Evolutionary conservation across 2,329 filamentous ascomycete genomes (phyloP).

Genomic region (Verticillium dahliae): DNA sequence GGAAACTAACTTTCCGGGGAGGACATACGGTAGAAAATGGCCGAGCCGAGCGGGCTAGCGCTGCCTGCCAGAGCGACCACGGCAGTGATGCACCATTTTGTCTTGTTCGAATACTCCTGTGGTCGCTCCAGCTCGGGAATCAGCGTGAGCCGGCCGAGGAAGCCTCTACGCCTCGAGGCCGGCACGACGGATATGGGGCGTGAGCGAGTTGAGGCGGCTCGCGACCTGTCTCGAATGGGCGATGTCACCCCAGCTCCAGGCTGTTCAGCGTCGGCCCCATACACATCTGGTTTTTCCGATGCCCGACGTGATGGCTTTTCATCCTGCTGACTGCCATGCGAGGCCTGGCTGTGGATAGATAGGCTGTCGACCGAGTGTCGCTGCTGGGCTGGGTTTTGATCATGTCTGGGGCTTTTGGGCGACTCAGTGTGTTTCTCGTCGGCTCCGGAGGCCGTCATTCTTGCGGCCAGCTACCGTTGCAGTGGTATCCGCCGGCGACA

Average conservation of each 20-base stretch:
- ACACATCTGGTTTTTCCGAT: slow-evolving; percentile 1
- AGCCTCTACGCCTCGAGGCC: slow-evolving; percentile 53
- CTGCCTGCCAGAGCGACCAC: slow-evolving; percentile 72
- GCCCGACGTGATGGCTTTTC: not conserved
- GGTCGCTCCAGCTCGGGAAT: slow-evolving; percentile 75
- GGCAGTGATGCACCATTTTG: slow-evolving; percentile 80
- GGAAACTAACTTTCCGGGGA: not conserved
- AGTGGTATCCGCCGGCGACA: not conserved
- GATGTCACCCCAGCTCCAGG: not conserved
- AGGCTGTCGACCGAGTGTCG: not conserved
- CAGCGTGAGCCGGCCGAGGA: slow-evolving; percentile 64
- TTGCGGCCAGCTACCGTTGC: not conserved
- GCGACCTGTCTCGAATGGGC: slow-evolving; percentile 18
- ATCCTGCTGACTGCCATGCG: not conserved
- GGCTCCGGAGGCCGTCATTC: not conserved
- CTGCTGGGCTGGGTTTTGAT: not conserved
- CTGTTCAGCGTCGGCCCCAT: not conserved
- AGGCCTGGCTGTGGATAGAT: not conserved
- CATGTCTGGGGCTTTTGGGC: not conserved
- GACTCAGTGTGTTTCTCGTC: not conserved
- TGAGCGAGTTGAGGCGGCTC: slow-evolving; percentile 31
- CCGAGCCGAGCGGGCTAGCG: slow-evolving; percentile 75
- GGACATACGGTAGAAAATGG: slow-evolving; percentile 71
- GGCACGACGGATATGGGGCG: slow-evolving; percentile 33
- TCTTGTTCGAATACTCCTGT: slow-evolving; percentile 62